phyloP scores from a whole-genome alignment of 805 yeast species.

The Naumovozyma dairenensis region DNA sequence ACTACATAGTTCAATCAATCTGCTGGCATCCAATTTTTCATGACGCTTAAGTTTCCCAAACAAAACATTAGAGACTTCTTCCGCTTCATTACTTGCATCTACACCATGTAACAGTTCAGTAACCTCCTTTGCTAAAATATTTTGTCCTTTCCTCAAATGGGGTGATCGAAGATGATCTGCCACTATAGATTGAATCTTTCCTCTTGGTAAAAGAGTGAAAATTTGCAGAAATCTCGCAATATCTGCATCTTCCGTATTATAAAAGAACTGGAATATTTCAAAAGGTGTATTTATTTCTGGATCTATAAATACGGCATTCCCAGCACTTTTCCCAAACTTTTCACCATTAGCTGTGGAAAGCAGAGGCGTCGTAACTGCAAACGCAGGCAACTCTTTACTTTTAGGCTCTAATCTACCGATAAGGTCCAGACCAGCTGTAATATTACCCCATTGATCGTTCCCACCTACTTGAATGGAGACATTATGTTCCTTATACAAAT shows the following conservation, averaged over 20 bases:
- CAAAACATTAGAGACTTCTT: slow-evolving; percentile 53
- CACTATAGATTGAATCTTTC: slow-evolving; percentile 46
- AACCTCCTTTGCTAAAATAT: slow-evolving; percentile 69
- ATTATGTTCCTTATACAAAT: slow-evolving; percentile 47
- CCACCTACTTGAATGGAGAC: slow-evolving; percentile 87
- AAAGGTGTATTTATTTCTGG: slow-evolving; percentile 65
- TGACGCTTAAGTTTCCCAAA: slow-evolving; percentile 28
- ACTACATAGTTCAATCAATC: slow-evolving; percentile 10
- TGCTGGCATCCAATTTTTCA: slow-evolving; percentile 7
- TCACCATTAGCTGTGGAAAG: slow-evolving; percentile 82
- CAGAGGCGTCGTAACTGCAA: slow-evolving; percentile 83
- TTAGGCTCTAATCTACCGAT: slow-evolving; percentile 44
- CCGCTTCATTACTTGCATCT: slow-evolving; percentile 62
- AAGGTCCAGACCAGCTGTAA: slow-evolving; percentile 89
- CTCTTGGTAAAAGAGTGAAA: slow-evolving; percentile 68
- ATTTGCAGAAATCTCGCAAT: slow-evolving; percentile 58
- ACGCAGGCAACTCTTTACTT: slow-evolving; percentile 32
- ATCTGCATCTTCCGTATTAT: slow-evolving; percentile 69
- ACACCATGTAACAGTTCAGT: slow-evolving; percentile 82
- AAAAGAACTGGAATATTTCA: slow-evolving; percentile 77
- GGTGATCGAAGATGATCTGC: slow-evolving; percentile 46
- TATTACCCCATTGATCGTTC: slow-evolving; percentile 97
- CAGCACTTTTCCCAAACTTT: slow-evolving; percentile 94
- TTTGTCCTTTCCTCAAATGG: slow-evolving; percentile 63
- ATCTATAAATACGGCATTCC: slow-evolving; percentile 88